phyloP scores from a whole-genome alignment of 2,329 filamentous ascomycete genomes.

The Gremmenia infestans region DNA sequence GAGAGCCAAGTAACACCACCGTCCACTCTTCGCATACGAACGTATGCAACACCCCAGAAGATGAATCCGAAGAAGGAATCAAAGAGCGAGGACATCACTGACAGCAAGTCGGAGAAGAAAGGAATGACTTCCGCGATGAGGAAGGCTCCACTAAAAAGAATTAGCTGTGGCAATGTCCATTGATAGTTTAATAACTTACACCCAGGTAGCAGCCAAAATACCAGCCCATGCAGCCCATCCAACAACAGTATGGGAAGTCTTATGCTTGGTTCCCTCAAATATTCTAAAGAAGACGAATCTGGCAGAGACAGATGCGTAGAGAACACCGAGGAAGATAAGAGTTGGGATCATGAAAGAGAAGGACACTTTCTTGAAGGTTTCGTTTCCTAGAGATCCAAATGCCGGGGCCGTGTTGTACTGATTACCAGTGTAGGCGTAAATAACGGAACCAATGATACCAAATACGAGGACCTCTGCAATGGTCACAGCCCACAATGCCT shows the following conservation, averaged over 20 bases:
- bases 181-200: slow-evolving; percentile 49
- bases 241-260: slow-evolving; percentile 72
- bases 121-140: slow-evolving; percentile 90
- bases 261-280: slow-evolving; percentile 74
- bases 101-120: slow-evolving; percentile 73
- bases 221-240: slow-evolving; percentile 76
- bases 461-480: slow-evolving; percentile 85
- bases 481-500: slow-evolving; percentile 86
- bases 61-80: slow-evolving; percentile 95
- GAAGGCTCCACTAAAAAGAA: slow-evolving; percentile 50
- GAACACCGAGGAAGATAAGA: slow-evolving; percentile 82
- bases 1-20: slow-evolving; percentile 41
- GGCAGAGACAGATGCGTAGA: slow-evolving; percentile 86
- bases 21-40: slow-evolving; percentile 68
- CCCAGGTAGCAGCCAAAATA: slow-evolving; percentile 72
- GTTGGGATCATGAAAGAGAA: slow-evolving; percentile 97
- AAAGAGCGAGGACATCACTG: slow-evolving; percentile 80
- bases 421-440: slow-evolving; percentile 84
- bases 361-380: slow-evolving; percentile 75
- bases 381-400: slow-evolving; percentile 74
- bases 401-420: slow-evolving; percentile 86
- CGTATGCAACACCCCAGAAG: slow-evolving; percentile 82
- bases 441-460: slow-evolving; percentile 71
- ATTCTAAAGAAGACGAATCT: slow-evolving; percentile 90
- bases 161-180: neutral